Percentiles rank a stretch among this genome's conserved stretches.
These are phyloP conservation scores for Skeletonema grethae DNA, from an alignment of 108 stramenopile genomes.

Conservation along the genomic window DNA sequence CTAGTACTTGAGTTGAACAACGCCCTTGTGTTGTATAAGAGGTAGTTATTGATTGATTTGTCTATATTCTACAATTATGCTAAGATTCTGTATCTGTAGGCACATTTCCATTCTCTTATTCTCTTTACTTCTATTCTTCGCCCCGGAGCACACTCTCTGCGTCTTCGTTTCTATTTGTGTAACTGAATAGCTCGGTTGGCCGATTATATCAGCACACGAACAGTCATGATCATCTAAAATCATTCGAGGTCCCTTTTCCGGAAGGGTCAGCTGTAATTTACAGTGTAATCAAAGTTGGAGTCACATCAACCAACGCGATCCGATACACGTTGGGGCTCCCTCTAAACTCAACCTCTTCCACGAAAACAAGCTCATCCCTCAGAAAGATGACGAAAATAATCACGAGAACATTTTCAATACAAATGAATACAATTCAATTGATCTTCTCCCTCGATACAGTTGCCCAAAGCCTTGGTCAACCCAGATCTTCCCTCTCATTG, in stretches of 20 bases:
- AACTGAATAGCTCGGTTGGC: neutral
- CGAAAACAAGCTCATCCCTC: neutral
- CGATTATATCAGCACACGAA: neutral
- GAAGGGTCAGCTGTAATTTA: neutral
- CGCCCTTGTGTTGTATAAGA: neutral
- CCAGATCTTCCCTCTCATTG: too few species aligned
- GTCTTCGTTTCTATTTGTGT: neutral
- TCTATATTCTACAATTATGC: neutral
- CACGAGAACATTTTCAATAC: too few species aligned
- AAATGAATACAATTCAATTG: too few species aligned
- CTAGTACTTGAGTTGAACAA: neutral
- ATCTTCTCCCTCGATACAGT: too few species aligned
- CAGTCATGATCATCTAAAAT: too few species aligned
- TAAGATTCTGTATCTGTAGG: neutral
- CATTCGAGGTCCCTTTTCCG: neutral
- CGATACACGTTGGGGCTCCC: neutral
- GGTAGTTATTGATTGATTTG: too few species aligned
- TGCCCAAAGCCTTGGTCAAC: too few species aligned
- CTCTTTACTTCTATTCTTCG: neutral
- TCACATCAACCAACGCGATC: constrained; percentile 5
- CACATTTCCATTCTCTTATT: neutral
- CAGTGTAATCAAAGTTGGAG: neutral
- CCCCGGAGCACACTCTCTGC: neutral
- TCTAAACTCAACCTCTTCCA: neutral
- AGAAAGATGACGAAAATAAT: too few species aligned